Percentiles rank a stretch among this genome's conserved stretches.
These are phyloP conservation scores for Neofusicoccum kwambonambiense DNA, from an alignment of 2,329 filamentous ascomycete species.

Conservation along the genomic window DNA sequence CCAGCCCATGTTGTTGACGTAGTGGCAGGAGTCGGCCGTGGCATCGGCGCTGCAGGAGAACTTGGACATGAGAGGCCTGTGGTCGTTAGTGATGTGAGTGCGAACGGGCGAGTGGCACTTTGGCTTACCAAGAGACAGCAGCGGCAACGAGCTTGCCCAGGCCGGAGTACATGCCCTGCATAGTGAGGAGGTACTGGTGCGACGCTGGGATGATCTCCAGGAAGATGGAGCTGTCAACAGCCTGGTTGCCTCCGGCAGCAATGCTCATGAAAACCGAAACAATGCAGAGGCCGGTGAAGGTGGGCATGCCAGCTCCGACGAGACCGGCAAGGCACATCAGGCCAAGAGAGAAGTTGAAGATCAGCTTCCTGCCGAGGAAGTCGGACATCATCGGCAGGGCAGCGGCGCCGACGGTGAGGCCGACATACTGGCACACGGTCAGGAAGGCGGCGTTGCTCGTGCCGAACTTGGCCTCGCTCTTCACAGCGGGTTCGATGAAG, in stretches of 20 bases:
- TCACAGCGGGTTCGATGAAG: conserved; percentile 10
- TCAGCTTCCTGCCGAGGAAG: conserved; percentile 6
- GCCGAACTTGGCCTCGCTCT: conserved; percentile 14
- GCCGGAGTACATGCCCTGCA: conserved; percentile 12
- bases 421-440: conserved; percentile 16
- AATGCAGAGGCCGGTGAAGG: conserved; percentile 14
- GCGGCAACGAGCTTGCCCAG: conserved; percentile 9
- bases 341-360: conserved; percentile 11
- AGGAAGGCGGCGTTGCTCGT: conserved; percentile 4
- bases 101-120: no score
- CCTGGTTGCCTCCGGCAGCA: conserved; percentile 13
- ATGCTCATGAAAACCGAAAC: conserved; percentile 14
- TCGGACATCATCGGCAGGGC: conserved; percentile 14
- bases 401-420: conserved; percentile 1
- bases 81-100: background rate
- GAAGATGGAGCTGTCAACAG: conserved; percentile 14
- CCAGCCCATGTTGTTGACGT: conserved; percentile 43
- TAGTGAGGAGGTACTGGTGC: conserved; percentile 17
- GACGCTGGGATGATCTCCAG: conserved; percentile 13
- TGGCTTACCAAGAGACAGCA: conserved; percentile 1
- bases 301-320: conserved; percentile 14
- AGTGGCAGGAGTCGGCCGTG: conserved; percentile 17
- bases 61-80: conserved; percentile 12
- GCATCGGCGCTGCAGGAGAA: conserved; percentile 20
- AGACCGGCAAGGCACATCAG: conserved; percentile 15